Base-by-base conservation (phyloP, 768 basidiomycete species). In the Hortiboletus campestris region DNA sequence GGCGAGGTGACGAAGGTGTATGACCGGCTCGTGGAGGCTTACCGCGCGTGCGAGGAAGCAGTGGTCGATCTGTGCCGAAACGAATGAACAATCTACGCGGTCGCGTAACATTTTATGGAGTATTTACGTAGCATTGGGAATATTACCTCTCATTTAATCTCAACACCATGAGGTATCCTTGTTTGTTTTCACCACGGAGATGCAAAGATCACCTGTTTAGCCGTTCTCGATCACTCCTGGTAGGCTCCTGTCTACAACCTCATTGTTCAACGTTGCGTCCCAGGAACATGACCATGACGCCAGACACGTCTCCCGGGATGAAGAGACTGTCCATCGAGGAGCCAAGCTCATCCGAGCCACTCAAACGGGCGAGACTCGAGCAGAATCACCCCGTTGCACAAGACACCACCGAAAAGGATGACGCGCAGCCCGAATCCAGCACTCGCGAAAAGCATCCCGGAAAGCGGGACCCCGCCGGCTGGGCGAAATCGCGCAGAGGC, bases 401-500 rank as follows among this genome's bases (percentile, higher is more conserved):
- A 6, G 31, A 28, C 35, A 4, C 28, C 28, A 19, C 39, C 53
- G 20, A 39, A 11, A 34, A 6, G 16, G 19, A 43, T 11, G 20
- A 34, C 39, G 6, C 28, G 4, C 41, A 16, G 1, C 42, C 55
- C 34, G 43, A 46, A 11, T 41, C 51, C n/a, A 31, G 32, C 40
- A 35, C 28, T 14, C 32, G 4, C 22, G 49, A 41, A 50, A 60
- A 58, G 39, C 65, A 63, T 6, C 6, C 25, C 25, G 25, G 2
- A 59, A 61, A 58, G 39, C 65, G 64, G 11, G 67, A 70, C 43
- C 57, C 74, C 13, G 64, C 66, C 6, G 69, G 74, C 14, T 72
- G 68, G 60, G 39, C 71, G 0, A 73, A 68, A 34, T 72, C 74
- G 8, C 64, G 71, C 13, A 64, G 67, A 56, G 68, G 67, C 40